phyloP scores from a whole-genome alignment of 108 stramenopile species.

The Aurantiochytrium sp. region DNA sequence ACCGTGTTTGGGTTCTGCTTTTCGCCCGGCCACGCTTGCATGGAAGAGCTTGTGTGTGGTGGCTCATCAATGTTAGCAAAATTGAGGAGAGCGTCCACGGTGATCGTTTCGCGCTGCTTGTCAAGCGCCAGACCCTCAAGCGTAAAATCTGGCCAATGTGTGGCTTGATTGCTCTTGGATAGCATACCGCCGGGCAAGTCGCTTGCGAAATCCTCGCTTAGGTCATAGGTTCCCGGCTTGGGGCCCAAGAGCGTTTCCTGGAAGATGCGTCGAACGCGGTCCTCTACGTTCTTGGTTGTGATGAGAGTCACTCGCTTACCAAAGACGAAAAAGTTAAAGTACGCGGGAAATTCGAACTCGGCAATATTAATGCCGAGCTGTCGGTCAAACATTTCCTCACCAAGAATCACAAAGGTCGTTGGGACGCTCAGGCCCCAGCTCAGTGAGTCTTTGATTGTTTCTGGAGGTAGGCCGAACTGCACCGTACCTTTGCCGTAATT shows the following conservation, averaged over 20 bases:
- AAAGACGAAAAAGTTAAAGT: constrained; percentile 56
- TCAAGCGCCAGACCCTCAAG: background rate
- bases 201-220: background rate
- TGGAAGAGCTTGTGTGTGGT: too few relatives aligned
- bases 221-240: background rate
- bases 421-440: constrained; percentile 31
- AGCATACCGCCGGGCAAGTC: background rate
- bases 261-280: constrained; percentile 24
- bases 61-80: background rate
- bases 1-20: too few relatives aligned
- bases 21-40: too few relatives aligned
- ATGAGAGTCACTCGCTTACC: constrained; percentile 72
- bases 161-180: background rate
- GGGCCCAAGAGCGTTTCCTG: constrained; percentile 44
- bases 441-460: constrained; percentile 26
- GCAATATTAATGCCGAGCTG: constrained; percentile 40
- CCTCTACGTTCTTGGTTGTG: constrained; percentile 26
- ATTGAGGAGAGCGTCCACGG: background rate
- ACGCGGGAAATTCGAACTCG: constrained; percentile 49
- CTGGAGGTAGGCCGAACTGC: background rate
- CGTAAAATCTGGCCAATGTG: background rate
- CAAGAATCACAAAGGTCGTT: constrained; percentile 30
- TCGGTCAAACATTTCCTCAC: constrained; percentile 28
- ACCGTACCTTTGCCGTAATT: background rate
- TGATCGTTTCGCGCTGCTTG: background rate